Conservation (phyloP, 2,329 filamentous ascomycete species). For the Colletotrichum godetiae region DNA sequence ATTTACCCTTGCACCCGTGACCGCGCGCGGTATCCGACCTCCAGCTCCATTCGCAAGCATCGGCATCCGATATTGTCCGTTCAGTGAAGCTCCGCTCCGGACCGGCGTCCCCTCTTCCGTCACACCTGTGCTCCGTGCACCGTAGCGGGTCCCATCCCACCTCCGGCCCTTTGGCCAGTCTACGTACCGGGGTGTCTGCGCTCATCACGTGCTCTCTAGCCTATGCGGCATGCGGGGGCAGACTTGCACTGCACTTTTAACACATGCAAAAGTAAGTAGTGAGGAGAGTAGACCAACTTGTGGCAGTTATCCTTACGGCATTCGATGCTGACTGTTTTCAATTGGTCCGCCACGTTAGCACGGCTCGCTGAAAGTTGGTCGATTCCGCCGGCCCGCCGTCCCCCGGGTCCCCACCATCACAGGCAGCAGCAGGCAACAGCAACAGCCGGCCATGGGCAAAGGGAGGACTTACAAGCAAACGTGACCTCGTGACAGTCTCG, state of each 20-base stretch:
- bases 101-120: background rate
- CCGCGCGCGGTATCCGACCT: no score
- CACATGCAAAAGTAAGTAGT: no score
- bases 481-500: slow-evolving; percentile 8
- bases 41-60: background rate
- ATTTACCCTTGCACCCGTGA: background rate
- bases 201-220: background rate
- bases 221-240: background rate
- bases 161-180: background rate
- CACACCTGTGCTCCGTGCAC: no score
- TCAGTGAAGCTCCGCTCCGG: background rate
- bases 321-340: background rate
- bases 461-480: background rate
- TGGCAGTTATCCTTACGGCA: background rate
- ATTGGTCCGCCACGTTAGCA: background rate
- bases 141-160: background rate
- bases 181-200: background rate
- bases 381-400: background rate
- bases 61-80: background rate
- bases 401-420: background rate
- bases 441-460: background rate
- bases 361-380: background rate
- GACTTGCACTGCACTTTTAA: background rate
- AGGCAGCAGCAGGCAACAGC: slow-evolving; percentile 4
- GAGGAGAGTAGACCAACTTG: no score